Conservation (phyloP, 768 basidiomycete species). For the Suillus luteus region DNA sequence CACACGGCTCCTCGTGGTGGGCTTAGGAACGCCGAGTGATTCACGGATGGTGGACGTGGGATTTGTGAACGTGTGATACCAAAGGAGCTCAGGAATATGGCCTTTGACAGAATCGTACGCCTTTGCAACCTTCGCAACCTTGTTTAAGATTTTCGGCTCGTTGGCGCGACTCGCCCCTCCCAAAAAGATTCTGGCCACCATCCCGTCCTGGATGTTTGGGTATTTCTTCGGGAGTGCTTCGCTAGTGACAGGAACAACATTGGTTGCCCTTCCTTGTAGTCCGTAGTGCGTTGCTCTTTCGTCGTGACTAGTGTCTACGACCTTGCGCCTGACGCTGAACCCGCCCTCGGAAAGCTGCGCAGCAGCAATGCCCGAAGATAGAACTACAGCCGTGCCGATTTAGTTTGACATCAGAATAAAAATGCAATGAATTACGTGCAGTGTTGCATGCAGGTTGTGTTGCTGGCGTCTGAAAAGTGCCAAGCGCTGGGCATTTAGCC, state of each 20-base stretch:
- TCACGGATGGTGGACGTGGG: neutral
- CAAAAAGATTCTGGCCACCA: neutral
- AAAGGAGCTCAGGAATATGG: neutral
- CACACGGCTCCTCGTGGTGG: neutral
- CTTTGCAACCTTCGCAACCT: neutral
- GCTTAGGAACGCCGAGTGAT: neutral
- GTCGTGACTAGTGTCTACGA: neutral
- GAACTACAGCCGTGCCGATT: too few species aligned
- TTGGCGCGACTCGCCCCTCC: neutral
- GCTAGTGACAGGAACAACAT: conserved; percentile 4
- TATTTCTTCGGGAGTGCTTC: neutral
- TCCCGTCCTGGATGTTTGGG: neutral
- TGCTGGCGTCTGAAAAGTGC: too few species aligned
- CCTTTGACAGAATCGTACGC: neutral
- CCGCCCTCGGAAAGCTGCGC: too few species aligned
- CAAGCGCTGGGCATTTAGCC: too few species aligned
- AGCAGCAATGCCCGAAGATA: too few species aligned
- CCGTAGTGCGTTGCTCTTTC: conserved; percentile 5
- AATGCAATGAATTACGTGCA: too few species aligned
- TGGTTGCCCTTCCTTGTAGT: conserved; percentile 1
- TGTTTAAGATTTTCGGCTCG: neutral
- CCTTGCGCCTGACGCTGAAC: too few species aligned
- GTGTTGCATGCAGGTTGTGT: too few species aligned
- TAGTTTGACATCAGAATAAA: too few species aligned
- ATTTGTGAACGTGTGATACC: neutral